phyloP scores from a whole-genome alignment of 176 grass and related monocot genomes.

The Phoenix dactylifera region DNA sequence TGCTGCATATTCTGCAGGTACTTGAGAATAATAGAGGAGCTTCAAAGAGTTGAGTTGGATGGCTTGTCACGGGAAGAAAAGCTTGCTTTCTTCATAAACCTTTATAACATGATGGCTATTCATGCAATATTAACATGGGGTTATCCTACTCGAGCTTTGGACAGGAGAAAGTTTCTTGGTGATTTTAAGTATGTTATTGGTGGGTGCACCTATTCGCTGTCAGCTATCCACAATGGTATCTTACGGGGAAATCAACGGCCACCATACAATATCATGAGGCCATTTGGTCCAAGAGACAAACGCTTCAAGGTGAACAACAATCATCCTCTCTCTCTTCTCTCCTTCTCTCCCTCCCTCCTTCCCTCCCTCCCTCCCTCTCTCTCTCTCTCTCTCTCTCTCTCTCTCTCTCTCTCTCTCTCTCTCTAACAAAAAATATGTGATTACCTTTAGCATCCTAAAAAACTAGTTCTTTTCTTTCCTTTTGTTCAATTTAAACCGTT shows the following conservation, averaged over 20 bases:
- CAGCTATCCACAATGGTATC: slow-evolving; percentile 87
- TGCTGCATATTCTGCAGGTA: slow-evolving; percentile 42
- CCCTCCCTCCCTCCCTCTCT: no score
- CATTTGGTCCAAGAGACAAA: slow-evolving; percentile 69
- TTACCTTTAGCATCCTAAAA: no score
- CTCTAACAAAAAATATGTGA: no score
- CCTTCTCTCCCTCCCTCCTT: no score
- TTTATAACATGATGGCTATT: slow-evolving; percentile 95
- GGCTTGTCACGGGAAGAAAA: slow-evolving; percentile 78
- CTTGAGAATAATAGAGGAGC: slow-evolving; percentile 81
- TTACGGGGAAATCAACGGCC: slow-evolving; percentile 81
- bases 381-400: no score
- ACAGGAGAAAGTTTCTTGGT: slow-evolving; percentile 79
- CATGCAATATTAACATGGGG: slow-evolving; percentile 75
- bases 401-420: no score
- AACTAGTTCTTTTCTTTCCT: no score
- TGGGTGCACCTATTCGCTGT: slow-evolving; percentile 79
- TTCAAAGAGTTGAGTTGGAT: slow-evolving; percentile 71
- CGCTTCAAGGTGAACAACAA: slow-evolving; percentile 55
- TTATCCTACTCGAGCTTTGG: slow-evolving; percentile 59
- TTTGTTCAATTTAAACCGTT: no score
- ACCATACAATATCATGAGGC: slow-evolving; percentile 77
- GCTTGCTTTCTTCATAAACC: slow-evolving; percentile 90
- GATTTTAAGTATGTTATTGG: slow-evolving; percentile 98
- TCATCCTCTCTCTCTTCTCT: no score